Percentiles rank a stretch among this genome's conserved stretches.
Evolutionary conservation across 805 yeast species (phyloP).

Genomic region (Spathaspora hagerdaliae): DNA sequence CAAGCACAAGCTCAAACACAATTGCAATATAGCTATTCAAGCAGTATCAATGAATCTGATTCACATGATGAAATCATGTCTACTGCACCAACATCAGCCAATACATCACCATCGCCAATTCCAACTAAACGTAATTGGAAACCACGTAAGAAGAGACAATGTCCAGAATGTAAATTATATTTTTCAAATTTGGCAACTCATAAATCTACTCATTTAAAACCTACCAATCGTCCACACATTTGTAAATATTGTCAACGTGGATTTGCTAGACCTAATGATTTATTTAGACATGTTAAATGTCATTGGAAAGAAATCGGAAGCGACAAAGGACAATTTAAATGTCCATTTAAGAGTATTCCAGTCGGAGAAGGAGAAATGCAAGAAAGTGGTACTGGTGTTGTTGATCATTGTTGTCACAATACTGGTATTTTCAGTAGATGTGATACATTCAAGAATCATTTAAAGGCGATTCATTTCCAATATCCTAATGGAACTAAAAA

Average conservation of each 20-base stretch:
- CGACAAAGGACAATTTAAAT: conserved; percentile 65
- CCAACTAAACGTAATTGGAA: conserved; percentile 23
- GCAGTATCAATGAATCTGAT: background rate
- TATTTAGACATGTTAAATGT: conserved; percentile 78
- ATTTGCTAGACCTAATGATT: conserved; percentile 83
- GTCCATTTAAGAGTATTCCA: conserved; percentile 59
- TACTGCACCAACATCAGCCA: conserved; percentile 1
- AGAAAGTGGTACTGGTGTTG: background rate
- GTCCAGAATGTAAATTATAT: conserved; percentile 63
- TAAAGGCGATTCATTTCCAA: conserved; percentile 83
- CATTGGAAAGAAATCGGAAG: conserved; percentile 76
- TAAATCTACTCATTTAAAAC: conserved; percentile 70
- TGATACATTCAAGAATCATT: conserved; percentile 88
- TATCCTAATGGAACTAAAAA: conserved; percentile 86
- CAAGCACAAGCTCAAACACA: background rate
- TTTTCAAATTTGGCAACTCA: conserved; percentile 84
- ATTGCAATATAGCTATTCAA: background rate
- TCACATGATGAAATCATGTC: background rate
- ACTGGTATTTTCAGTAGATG: conserved; percentile 85
- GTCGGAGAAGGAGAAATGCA: background rate
- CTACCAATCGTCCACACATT: conserved; percentile 68
- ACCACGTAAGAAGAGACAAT: conserved; percentile 64
- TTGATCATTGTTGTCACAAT: conserved; percentile 60
- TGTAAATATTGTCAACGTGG: conserved; percentile 81
- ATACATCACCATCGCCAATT: conserved; percentile 6